phyloP scores from a whole-genome alignment of 495 filamentous ascomycete genomes.

The Parathielavia hyrcaniae region DNA sequence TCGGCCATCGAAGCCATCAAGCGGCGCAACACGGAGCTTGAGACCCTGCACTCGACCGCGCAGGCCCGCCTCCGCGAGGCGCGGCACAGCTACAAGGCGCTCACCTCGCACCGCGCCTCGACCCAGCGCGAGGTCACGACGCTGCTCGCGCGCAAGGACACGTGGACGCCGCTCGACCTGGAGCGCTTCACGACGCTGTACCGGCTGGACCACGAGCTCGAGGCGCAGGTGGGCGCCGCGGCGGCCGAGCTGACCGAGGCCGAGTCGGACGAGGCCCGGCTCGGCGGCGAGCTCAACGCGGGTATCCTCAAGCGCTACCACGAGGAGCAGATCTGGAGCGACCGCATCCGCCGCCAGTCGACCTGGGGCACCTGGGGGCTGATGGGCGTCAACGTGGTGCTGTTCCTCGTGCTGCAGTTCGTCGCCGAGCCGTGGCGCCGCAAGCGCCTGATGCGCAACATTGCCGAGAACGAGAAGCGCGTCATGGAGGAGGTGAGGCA shows the following conservation, averaged over 20 bases:
- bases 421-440: constrained; percentile 93
- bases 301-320: constrained; percentile 87
- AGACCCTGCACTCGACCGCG: constrained; percentile 56
- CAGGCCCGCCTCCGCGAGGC: constrained; percentile 61
- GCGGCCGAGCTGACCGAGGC: constrained; percentile 63
- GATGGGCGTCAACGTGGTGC: constrained; percentile 90
- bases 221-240: constrained; percentile 74
- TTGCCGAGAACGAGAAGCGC: constrained; percentile 53
- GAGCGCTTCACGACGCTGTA: constrained; percentile 94
- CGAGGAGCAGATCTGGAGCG: constrained; percentile 98
- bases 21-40: constrained; percentile 62
- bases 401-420: constrained; percentile 85
- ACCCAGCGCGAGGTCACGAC: constrained; percentile 95
- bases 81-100: constrained; percentile 67
- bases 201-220: constrained; percentile 85
- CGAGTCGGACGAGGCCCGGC: constrained; percentile 71
- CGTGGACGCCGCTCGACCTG: constrained; percentile 79
- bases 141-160: constrained; percentile 86
- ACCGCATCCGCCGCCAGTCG: constrained; percentile 90
- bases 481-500: constrained; percentile 70
- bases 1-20: constrained; percentile 85
- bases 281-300: constrained; percentile 63
- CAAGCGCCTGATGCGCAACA: constrained; percentile 67
- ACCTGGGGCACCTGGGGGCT: constrained; percentile 98
- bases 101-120: constrained; percentile 69